phyloP scores from a whole-genome alignment of 805 yeast genomes.

The Wickerhamiella occidentalis region DNA sequence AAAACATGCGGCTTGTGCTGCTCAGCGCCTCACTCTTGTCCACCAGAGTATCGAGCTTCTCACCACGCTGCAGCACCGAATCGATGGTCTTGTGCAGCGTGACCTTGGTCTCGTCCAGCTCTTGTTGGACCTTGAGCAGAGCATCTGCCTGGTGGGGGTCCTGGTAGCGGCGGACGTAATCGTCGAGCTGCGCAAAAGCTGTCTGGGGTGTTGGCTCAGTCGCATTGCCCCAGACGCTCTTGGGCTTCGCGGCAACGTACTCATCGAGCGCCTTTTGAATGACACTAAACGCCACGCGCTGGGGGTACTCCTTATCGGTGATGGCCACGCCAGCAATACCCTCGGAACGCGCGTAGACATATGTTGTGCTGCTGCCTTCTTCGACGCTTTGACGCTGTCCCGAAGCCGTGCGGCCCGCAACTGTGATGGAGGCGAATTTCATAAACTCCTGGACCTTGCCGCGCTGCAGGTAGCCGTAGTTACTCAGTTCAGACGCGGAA shows the following conservation, averaged over 20 bases:
- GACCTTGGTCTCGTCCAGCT: conserved; percentile 92
- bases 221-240: conserved; percentile 45
- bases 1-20: conserved; percentile 80
- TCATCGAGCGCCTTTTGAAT: conserved; percentile 86
- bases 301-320: conserved; percentile 92
- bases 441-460: conserved; percentile 76
- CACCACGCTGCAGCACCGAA: conserved; percentile 89
- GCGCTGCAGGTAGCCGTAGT: conserved; percentile 83
- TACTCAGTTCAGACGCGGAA: conserved; percentile 68
- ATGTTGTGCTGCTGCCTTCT: conserved; percentile 83
- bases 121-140: conserved; percentile 93
- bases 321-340: conserved; percentile 86
- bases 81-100: conserved; percentile 94
- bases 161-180: conserved; percentile 73
- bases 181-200: conserved; percentile 48
- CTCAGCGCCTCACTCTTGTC: conserved; percentile 92
- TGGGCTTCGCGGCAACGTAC: conserved; percentile 62
- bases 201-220: conserved; percentile 36
- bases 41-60: conserved; percentile 83
- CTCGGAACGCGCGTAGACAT: conserved; percentile 79
- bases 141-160: conserved; percentile 97
- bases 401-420: conserved; percentile 71
- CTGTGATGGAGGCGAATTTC: conserved; percentile 88
- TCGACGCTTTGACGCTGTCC: conserved; percentile 93
- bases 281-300: conserved; percentile 88